Percentiles rank a stretch among this genome's conserved stretches.
Conservation (phyloP, 78 protist genomes). For the slime mould (Dictyostelium discoideum) region DNA sequence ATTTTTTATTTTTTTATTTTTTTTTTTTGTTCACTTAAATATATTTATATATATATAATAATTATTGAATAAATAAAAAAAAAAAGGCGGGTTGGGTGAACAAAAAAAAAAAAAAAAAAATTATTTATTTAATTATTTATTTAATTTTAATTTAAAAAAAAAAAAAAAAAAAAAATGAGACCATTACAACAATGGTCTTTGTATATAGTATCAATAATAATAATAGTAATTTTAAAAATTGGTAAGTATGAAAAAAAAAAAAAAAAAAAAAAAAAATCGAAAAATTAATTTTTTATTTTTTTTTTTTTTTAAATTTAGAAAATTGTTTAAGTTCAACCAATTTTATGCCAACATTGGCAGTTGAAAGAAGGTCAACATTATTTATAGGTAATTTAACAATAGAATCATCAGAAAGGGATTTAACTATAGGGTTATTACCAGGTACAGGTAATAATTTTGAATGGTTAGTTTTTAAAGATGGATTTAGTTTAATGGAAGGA, state of each 20-base stretch:
- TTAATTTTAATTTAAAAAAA: no score
- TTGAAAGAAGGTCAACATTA: conserved; percentile 16
- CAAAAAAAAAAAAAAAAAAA: no score
- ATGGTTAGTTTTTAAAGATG: conserved; percentile 28
- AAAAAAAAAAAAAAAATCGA: no score
- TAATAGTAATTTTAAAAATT: no score
- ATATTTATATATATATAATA: no score
- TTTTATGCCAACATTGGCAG: background rate
- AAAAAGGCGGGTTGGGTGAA: no score
- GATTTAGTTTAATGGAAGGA: background rate
- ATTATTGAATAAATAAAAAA: no score
- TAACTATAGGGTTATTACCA: conserved; percentile 16
- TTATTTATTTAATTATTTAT: no score
- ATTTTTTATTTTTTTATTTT: no score
- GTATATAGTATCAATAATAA: background rate
- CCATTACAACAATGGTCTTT: background rate
- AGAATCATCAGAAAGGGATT: background rate
- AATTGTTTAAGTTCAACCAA: background rate
- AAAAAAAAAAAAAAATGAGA: background rate
- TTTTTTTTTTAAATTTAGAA: background rate
- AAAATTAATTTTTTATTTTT: no score
- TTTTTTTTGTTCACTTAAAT: no score
- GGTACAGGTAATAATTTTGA: background rate
- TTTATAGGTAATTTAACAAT: conserved; percentile 25
- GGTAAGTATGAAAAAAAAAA: background rate